Conservation (phyloP, 805 yeast genomes). For the Candida silvicultrix region DNA sequence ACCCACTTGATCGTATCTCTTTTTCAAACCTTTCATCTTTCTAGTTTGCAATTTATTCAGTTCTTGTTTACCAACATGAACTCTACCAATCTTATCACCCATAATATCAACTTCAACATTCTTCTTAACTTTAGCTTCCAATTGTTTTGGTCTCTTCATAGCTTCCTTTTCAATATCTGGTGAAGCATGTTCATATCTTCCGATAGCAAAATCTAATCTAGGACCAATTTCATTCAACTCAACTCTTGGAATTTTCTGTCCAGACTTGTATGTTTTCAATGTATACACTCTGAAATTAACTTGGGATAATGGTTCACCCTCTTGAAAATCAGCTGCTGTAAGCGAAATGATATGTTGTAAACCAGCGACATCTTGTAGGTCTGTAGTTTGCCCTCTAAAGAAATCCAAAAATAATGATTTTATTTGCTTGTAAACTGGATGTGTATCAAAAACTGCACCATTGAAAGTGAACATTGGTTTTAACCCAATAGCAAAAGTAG, state of each 20-base stretch:
- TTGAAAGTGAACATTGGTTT: conserved; percentile 93
- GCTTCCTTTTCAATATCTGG: conserved; percentile 94
- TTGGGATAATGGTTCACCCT: conserved; percentile 62
- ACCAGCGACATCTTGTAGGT: conserved; percentile 89
- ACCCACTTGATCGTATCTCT: conserved; percentile 67
- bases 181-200: conserved; percentile 75
- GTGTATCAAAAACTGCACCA: conserved; percentile 85
- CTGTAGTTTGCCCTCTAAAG: conserved; percentile 78
- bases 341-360: conserved; percentile 85
- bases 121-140: conserved; percentile 79
- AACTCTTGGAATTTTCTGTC: conserved; percentile 87
- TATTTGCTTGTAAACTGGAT: conserved; percentile 78
- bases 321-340: conserved; percentile 70
- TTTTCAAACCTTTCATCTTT: conserved; percentile 97
- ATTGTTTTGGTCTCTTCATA: conserved; percentile 67
- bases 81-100: conserved; percentile 97
- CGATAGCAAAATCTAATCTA: conserved; percentile 85
- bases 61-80: conserved; percentile 95
- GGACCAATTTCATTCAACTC: conserved; percentile 96
- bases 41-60: conserved; percentile 86
- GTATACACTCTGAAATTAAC: conserved; percentile 90
- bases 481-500: conserved; percentile 80
- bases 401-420: conserved; percentile 89
- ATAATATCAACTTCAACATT: conserved; percentile 78
- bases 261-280: conserved; percentile 72